Base-by-base conservation (phyloP, 139 green algal genomes). In the Micractinium conductrix region DNA sequence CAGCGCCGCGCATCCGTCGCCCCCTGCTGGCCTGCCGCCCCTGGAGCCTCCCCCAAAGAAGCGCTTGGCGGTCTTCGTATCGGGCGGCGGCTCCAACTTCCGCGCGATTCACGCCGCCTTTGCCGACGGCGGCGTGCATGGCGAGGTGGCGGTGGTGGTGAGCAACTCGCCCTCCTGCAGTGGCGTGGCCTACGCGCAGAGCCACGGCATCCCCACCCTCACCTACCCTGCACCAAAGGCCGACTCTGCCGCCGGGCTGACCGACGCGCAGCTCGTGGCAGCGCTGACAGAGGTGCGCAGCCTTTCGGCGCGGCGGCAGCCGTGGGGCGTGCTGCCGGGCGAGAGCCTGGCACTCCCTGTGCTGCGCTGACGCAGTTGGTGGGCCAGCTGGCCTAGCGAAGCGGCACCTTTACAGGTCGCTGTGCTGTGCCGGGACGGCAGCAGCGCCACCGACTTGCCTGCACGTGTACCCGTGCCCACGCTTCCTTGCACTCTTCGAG, bases 71-170 rank as follows among this genome's bases (percentile, higher is more conserved):
- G 79, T 98, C 2, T 98, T 98, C 87, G 95, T 98, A 1, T 98
- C 94, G 10, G 96, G 96, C 12, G 94, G 95, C n/a, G 96, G 96
- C 33, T 96, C 91, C 38, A 98, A 98, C 82, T 96, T 98, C 79
- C 92, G 91, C 44, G 93, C 93, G 30, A 96, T 98, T 17, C 95
- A 98, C 45, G 88, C 87, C 26, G 90, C 92, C 21, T 93, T 90
- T 60, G 69, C 91, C 4, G 85, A 91, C 28, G 94, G 95, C 5
- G 48, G 38, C 17, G 96, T 98, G 40, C 90, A 95, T 58, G 94
- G 76, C 21, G 82, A 83, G 65, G 81, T 91, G 43, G 87, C 91
- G 75, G 93, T 86, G 14, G 93, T 98, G 26, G 93, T 98, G 19
- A 96, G 89, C 78, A 93, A 98, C 82, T 87, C 92, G 12, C 94